Base-by-base conservation (phyloP, 83 land plant species). In the Thuja plicata region DNA sequence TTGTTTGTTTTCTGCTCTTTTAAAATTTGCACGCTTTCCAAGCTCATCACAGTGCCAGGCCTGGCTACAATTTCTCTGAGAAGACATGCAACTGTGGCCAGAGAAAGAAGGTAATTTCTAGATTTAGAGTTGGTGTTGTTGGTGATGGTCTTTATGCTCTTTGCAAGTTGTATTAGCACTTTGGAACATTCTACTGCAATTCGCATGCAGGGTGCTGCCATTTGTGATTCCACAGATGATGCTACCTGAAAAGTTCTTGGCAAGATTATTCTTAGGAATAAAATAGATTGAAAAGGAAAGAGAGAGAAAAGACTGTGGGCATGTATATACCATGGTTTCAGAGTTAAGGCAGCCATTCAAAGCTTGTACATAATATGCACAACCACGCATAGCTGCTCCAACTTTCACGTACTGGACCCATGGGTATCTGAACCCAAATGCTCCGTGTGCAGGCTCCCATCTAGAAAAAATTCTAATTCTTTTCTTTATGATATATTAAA, bases 361-460 rank as follows among this genome's bases (percentile, higher is more conserved):
- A 17, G 93, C 91, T 41, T 91, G 92, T 32, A 93, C 76, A 10
- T 70, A 40, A 85, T 88, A 93, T 50, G 93, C 92, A 74, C 94
- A 94, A 87, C 86, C 70, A 48, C 92, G 90, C 34, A 87, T 82
- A 6, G 89, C 87, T 38, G 84, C n/a, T 41, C 93, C 93, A 34
- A 94, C 77, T 86, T 93, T 92, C 27, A 93, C 80, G 88, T 94
- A 94, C n/a, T 93, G 89, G 38, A 82, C 32, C 96, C 94, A 94
- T 32, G 93, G 93, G 70, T 93, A 91, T 0, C 89, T 77, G 66
- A 91, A 91, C 71, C 76, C 40, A 79, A 93, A 95, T 41, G 85
- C 27, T 0, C 96, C 95, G 32, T 93, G 95, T 15, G 87, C 55
- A 0, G 94, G 94, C 50, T 95, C 95, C 95, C 95, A 95, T 85